These are phyloP conservation scores for Septoria petroselini DNA, from an alignment of 2,329 filamentous ascomycete genomes.

Conservation along the genomic window DNA sequence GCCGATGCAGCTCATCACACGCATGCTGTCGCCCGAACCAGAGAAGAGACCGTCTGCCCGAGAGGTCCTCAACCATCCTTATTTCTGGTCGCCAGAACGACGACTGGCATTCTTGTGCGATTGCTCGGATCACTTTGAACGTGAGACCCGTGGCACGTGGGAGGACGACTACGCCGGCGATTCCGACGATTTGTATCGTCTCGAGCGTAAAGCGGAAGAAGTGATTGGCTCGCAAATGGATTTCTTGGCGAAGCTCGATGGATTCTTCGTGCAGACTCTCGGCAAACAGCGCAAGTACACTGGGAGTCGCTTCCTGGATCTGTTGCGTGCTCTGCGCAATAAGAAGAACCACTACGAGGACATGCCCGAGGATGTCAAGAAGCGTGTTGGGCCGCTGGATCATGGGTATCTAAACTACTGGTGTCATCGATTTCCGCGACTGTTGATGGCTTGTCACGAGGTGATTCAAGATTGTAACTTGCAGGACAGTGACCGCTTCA, in stretches of 20 bases:
- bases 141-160: constrained; percentile 68
- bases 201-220: constrained; percentile 51
- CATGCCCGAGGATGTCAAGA: constrained; percentile 77
- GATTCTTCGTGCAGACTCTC: constrained; percentile 80
- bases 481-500: constrained; percentile 63
- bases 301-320: constrained; percentile 75
- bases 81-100: constrained; percentile 92
- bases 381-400: constrained; percentile 67
- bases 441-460: constrained; percentile 76
- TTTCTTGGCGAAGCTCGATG: constrained; percentile 73
- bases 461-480: constrained; percentile 66
- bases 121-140: constrained; percentile 93
- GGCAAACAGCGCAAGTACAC: constrained; percentile 96
- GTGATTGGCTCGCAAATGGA: constrained; percentile 58
- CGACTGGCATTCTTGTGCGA: constrained; percentile 91
- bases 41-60: constrained; percentile 67
- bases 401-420: constrained; percentile 78
- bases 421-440: constrained; percentile 71
- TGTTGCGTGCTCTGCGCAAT: constrained; percentile 84
- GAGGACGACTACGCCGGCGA: constrained; percentile 35
- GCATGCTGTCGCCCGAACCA: constrained; percentile 70
- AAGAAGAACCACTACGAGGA: constrained; percentile 99
- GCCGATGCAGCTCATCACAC: constrained; percentile 78
- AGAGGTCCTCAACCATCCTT: constrained; percentile 86
- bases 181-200: constrained; percentile 60